Evolutionary conservation across 805 yeast species (phyloP).

Genomic region (Suhomyces tanzawaensis): DNA sequence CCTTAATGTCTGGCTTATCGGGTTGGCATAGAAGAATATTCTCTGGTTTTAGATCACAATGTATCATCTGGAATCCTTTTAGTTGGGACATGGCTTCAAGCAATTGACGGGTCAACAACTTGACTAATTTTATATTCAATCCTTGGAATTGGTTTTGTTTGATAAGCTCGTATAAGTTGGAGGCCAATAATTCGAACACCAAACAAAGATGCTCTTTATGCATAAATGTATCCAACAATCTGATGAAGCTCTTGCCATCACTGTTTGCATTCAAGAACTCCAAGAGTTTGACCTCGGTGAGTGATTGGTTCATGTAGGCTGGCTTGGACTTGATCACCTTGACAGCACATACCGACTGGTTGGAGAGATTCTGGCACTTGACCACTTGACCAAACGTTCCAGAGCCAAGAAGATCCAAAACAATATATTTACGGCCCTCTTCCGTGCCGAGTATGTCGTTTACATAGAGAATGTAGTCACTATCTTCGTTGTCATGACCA

Average conservation of each 20-base stretch:
- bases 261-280: constrained; percentile 70
- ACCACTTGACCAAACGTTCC: constrained; percentile 99
- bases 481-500: constrained; percentile 84
- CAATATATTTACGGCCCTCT: constrained; percentile 83
- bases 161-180: constrained; percentile 84
- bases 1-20: constrained; percentile 82
- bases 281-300: constrained; percentile 83
- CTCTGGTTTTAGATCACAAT: constrained; percentile 97
- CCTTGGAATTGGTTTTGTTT: constrained; percentile 95
- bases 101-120: constrained; percentile 74
- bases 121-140: constrained; percentile 71
- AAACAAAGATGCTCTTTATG: constrained; percentile 91
- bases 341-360: constrained; percentile 88
- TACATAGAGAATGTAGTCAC: constrained; percentile 89
- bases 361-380: constrained; percentile 77
- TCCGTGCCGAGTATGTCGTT: constrained; percentile 88
- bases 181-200: constrained; percentile 85
- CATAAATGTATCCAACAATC: constrained; percentile 82
- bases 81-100: constrained; percentile 77
- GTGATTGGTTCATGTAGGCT: constrained; percentile 85
- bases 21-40: constrained; percentile 78
- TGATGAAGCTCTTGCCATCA: constrained; percentile 71
- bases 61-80: constrained; percentile 82
- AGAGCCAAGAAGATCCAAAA: constrained; percentile 86
- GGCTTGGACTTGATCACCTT: constrained; percentile 92